phyloP scores from a whole-genome alignment of 164 flowering plant species.

The Annona cherimola region DNA sequence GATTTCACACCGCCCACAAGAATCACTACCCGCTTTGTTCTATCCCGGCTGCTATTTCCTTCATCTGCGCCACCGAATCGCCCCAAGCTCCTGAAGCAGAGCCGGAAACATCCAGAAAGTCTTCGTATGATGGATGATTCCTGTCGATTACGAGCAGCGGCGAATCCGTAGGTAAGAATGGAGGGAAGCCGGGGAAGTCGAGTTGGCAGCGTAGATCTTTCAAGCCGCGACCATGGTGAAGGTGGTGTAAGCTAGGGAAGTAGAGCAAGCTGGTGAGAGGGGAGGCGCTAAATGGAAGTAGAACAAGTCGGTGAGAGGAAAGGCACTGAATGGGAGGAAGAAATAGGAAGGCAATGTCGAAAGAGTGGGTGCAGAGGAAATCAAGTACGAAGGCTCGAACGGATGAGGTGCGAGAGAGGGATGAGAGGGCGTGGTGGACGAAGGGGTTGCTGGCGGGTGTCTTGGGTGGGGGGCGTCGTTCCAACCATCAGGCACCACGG shows the following conservation, averaged over 20 bases:
- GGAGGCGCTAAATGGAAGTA: slow-evolving; percentile 7
- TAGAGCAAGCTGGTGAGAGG: slow-evolving; percentile 29
- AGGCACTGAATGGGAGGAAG: slow-evolving; percentile 4
- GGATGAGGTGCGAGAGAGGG: not conserved
- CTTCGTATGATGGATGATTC: slow-evolving; percentile 14
- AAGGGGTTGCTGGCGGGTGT: too few relatives aligned
- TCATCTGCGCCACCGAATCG: slow-evolving; percentile 27
- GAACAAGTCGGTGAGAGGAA: not conserved
- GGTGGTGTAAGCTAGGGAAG: slow-evolving; percentile 25
- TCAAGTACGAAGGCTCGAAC: slow-evolving; percentile 31
- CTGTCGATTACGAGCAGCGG: slow-evolving; percentile 25
- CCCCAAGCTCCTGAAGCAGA: slow-evolving; percentile 46
- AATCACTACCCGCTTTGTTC: slow-evolving; percentile 37
- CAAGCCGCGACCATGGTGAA: slow-evolving; percentile 7
- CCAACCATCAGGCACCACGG: too few relatives aligned
- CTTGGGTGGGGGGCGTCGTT: too few relatives aligned
- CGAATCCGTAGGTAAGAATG: slow-evolving; percentile 23
- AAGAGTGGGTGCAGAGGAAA: slow-evolving; percentile 27
- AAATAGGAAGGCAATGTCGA: slow-evolving; percentile 1
- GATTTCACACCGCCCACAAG: slow-evolving; percentile 42
- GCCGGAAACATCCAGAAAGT: slow-evolving; percentile 5
- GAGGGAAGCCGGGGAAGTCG: slow-evolving; percentile 41
- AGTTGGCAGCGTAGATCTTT: slow-evolving; percentile 21
- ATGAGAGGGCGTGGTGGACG: too few relatives aligned
- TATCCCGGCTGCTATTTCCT: slow-evolving; percentile 41